Base-by-base conservation (phyloP, 2,329 filamentous ascomycete genomes). In the Neurospora crassa region DNA sequence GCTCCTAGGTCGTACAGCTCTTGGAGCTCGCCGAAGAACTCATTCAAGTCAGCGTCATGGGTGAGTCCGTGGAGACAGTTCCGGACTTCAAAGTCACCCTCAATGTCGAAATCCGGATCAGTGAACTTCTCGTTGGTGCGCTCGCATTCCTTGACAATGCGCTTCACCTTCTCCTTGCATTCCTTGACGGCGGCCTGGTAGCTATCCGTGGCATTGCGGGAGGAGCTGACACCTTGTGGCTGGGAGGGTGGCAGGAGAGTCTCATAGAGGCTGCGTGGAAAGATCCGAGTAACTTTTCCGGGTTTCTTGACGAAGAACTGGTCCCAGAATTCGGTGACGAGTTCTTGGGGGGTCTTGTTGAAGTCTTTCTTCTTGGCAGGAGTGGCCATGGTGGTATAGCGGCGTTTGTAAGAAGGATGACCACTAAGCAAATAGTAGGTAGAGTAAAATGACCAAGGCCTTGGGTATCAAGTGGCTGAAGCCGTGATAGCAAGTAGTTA, bases 81-180 rank as follows among this genome's bases (percentile, higher is more conserved):
- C 24, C 76, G 53, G 12, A 29, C 69, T 12, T 76, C 69, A 1
- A 75, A 75, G 71, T 84, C 82, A 6, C 74, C 72, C 74, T 83
- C 82, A 68, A 84, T 80, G 71, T 84, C 81, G 71, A 83, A 84
- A 73, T 83, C 81, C 1, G 81, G 78, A 69, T 84, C 83, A 67
- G 80, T 82, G 71, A 82, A 84, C 76, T 83, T 84, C 71, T 82
- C 79, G 72, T 84, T 84, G 34, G 81, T 83, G 40, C 82, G 81
- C 59, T 80, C 76, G 75, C 82, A 84, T 73, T 84, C 82, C 53
- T 77, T 77, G 47, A 83, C 79, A 69, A 83, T 79, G 45, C 80
- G 79, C 45, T 75, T 77, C 18, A 84, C 82, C 59, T 78, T 79
- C 68, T 80, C 80, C 40, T 79, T 78, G 72, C 83, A 84, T 68